These are phyloP conservation scores for Metschnikowia peoriensis DNA, from an alignment of 805 yeast species.

Conservation along the genomic window DNA sequence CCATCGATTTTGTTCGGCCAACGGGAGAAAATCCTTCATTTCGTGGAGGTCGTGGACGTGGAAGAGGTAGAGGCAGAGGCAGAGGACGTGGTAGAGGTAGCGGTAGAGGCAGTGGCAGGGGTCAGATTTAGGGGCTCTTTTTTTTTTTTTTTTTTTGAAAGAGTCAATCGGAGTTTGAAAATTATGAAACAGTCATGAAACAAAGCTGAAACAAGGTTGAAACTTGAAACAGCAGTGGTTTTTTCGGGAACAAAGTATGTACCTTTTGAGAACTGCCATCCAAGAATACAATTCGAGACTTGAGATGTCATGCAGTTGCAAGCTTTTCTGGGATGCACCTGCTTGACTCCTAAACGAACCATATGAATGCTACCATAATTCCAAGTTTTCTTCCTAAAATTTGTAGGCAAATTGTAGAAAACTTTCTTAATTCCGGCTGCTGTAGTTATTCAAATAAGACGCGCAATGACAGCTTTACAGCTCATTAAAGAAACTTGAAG, in stretches of 20 bases:
- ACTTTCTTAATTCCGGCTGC: background rate
- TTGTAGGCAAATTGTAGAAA: background rate
- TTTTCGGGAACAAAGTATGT: background rate
- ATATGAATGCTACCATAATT: no score
- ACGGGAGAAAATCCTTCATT: background rate
- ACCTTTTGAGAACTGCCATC: no score
- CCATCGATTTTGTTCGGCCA: slow-evolving; percentile 30
- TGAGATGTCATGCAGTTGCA: no score
- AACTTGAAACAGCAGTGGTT: no score
- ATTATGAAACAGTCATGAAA: background rate
- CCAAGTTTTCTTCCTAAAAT: background rate
- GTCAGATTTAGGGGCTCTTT: background rate
- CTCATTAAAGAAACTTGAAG: no score
- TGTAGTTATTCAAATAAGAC: no score
- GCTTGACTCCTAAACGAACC: no score
- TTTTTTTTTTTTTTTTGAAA: no score
- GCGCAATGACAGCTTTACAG: no score
- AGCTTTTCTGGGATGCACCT: no score
- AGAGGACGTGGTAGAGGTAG: slow-evolving; percentile 31
- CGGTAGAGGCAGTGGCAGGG: background rate
- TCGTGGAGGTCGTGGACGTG: slow-evolving; percentile 41
- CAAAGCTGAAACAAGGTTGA: background rate
- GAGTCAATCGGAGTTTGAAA: background rate
- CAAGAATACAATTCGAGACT: no score
- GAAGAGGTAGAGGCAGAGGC: slow-evolving; percentile 22